These are phyloP conservation scores for Kazachstania taianensis DNA, from an alignment of 805 yeast species.

Conservation along the genomic window DNA sequence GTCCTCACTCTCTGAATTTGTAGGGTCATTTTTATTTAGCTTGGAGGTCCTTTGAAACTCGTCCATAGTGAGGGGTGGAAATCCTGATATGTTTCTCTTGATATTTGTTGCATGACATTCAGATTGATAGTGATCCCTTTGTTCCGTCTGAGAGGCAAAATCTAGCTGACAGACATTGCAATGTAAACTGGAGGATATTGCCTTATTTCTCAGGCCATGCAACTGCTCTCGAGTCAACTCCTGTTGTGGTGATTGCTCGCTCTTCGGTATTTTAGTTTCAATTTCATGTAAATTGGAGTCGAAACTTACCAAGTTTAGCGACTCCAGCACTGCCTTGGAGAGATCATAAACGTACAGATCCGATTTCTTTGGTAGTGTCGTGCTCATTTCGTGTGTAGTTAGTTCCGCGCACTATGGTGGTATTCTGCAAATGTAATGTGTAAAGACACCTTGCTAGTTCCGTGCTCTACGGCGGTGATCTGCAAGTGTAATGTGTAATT, in stretches of 20 bases:
- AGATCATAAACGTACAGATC: conserved; percentile 45
- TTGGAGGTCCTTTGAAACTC: conserved; percentile 40
- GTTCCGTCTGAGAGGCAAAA: conserved; percentile 10
- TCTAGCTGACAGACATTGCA: conserved; percentile 22
- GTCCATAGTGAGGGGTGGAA: conserved; percentile 39
- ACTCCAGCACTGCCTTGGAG: conserved; percentile 31
- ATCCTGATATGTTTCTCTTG: conserved; percentile 40
- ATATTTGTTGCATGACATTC: conserved; percentile 52
- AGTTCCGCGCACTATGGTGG: too few relatives aligned
- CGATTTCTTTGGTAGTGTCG: conserved; percentile 14
- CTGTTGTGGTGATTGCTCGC: not conserved
- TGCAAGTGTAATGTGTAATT: too few relatives aligned
- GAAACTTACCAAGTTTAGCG: conserved; percentile 45
- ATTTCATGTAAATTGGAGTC: conserved; percentile 39
- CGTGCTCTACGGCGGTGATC: too few relatives aligned
- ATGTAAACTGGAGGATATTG: conserved; percentile 4
- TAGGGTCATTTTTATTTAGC: conserved; percentile 34
- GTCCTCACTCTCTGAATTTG: conserved; percentile 54
- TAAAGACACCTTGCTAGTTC: too few relatives aligned
- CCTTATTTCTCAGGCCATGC: conserved; percentile 11
- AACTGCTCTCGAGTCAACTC: conserved; percentile 4
- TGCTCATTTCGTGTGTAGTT: not conserved
- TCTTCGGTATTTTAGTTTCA: conserved; percentile 5
- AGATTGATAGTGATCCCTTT: conserved; percentile 42
- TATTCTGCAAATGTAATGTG: too few relatives aligned